Evolutionary conservation across 192 early-diverging fungal species (phyloP), one percentile per base, ranked within the genome.

Genomic region (Geranomyces variabilis): DNA sequence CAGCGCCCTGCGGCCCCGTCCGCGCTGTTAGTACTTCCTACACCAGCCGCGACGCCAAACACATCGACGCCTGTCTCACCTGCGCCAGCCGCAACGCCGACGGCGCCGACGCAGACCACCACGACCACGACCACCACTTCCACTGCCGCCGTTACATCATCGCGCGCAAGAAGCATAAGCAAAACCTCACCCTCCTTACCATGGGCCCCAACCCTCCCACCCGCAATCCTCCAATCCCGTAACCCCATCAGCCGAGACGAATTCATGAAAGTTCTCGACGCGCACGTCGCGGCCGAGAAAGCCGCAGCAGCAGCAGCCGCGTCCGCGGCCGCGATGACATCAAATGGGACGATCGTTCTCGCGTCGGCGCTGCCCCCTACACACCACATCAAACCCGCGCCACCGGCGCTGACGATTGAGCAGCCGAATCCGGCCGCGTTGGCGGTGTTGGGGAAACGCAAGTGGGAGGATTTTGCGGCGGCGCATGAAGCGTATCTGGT

Each of bases 251-350:
- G 51, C 33, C 30, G 68, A 9, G 68, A 58, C n/a, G 68, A 70
- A 56, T 70, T 70, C 29, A 70, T 70, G 68, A 70, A 70, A 41
- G 68, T 70, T 19, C 44, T 70, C 10, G 43, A 57, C 29, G 68
- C 53, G 36, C 68, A 70, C 26, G 68, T 70, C 12, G 63, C 63
- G 41, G 43, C 33, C 2, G 63, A 64, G 33, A 19, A 17, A 7
- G 28, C 58, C 28, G 58, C 58, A 6, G 30, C 31, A 14, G 58
- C 51, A 6, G 51, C 51, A n/a, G 24, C 51, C 17, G 51, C 51
- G 36, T 41, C 36, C 51, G 24, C 51, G 51, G 3, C 51, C 51
- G 15, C 51, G 15, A 53, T 15, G 51, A 24, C 51, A 24, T 9
- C 51, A 26, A 24, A 3, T 9, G n/a, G 7, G 15, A 53, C 51